Evolutionary conservation across 768 basidiomycete genomes (phyloP).

Genomic region (Amanita molliuscula): DNA sequence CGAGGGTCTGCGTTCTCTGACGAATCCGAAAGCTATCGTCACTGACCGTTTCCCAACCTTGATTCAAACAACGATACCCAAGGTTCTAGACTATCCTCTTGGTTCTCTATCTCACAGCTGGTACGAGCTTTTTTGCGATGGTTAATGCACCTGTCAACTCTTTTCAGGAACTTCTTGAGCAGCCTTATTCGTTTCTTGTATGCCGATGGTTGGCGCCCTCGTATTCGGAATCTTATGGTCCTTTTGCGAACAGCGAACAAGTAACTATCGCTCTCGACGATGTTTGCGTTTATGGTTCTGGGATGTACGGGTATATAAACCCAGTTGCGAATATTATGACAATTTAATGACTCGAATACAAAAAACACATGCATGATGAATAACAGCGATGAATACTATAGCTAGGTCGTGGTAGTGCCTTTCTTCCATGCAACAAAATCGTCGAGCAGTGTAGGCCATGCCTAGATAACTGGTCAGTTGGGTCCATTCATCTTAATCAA

Average conservation of each 20-base stretch:
- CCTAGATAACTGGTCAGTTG: slow-evolving; percentile 26
- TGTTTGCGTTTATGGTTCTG: not conserved
- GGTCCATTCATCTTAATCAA: not conserved
- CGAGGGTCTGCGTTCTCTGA: slow-evolving; percentile 84
- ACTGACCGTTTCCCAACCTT: slow-evolving; percentile 78
- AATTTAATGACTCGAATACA: not conserved
- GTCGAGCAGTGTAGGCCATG: slow-evolving; percentile 78
- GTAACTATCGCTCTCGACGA: slow-evolving; percentile 6
- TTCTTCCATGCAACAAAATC: slow-evolving; percentile 69
- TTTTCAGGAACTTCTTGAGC: slow-evolving; percentile 37
- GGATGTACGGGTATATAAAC: not conserved
- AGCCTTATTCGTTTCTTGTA: slow-evolving; percentile 42
- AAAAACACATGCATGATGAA: not conserved
- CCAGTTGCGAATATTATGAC: not conserved
- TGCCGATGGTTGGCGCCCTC: slow-evolving; percentile 39
- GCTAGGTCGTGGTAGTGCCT: slow-evolving; percentile 7
- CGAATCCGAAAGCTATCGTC: slow-evolving; percentile 82
- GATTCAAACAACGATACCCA: slow-evolving; percentile 80
- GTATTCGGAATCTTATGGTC: slow-evolving; percentile 31
- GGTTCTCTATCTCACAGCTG: slow-evolving; percentile 65
- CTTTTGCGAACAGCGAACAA: slow-evolving; percentile 27
- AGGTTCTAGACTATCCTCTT: slow-evolving; percentile 78
- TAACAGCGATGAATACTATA: not conserved
- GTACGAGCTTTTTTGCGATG: slow-evolving; percentile 29
- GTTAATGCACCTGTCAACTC: not conserved